A percentile compares a stretch with the other conserved stretches of the same genome.
Conservation (phyloP, 805 yeast species). For the Phaffomyces opuntiae region DNA sequence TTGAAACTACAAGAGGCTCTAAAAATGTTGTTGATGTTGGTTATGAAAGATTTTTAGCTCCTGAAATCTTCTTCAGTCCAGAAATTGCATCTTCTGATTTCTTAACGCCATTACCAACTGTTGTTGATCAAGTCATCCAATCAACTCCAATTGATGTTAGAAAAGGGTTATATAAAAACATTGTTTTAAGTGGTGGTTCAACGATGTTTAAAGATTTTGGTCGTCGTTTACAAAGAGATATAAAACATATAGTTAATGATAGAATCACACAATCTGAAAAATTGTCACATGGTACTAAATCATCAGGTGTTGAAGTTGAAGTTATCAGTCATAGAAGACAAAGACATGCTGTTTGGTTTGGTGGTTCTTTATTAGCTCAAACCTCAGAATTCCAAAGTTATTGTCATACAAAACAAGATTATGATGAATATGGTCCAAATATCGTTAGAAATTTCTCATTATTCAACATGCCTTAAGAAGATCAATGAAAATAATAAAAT, state of each 20-base stretch:
- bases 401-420: slow-evolving; percentile 95
- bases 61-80: slow-evolving; percentile 98
- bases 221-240: slow-evolving; percentile 92
- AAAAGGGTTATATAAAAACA: slow-evolving; percentile 90
- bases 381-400: slow-evolving; percentile 94
- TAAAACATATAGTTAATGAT: slow-evolving; percentile 79
- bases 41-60: slow-evolving; percentile 95
- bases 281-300: slow-evolving; percentile 42
- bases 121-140: slow-evolving; percentile 92
- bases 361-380: slow-evolving; percentile 94
- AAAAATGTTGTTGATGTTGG: slow-evolving; percentile 82
- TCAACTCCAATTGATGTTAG: slow-evolving; percentile 96
- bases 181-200: slow-evolving; percentile 95
- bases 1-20: slow-evolving; percentile 60
- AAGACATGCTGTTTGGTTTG: slow-evolving; percentile 99
- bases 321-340: slow-evolving; percentile 97
- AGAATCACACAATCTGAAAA: slow-evolving; percentile 80
- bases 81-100: slow-evolving; percentile 95
- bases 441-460: slow-evolving; percentile 95
- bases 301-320: slow-evolving; percentile 94
- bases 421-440: slow-evolving; percentile 96
- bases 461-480: slow-evolving; percentile 69
- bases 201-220: slow-evolving; percentile 99
- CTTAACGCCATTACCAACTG: slow-evolving; percentile 92
- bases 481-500: neutral